Conservation (phyloP, 495 filamentous ascomycete genomes). For the Xylaria sp. region DNA sequence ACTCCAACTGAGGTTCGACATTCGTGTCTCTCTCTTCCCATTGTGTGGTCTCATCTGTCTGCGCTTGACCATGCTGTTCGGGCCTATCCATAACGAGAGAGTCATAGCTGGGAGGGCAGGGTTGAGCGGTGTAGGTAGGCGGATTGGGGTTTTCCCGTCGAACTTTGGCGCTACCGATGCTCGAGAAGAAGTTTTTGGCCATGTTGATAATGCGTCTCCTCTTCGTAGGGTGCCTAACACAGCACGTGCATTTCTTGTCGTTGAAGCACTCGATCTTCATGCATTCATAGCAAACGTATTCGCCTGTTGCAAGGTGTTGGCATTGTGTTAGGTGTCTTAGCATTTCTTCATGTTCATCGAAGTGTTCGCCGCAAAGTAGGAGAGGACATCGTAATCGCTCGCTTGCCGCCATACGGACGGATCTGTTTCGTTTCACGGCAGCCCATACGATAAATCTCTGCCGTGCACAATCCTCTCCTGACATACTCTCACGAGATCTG, state of each 20-base stretch:
- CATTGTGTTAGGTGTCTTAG: conserved; percentile 53
- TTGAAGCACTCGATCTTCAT: conserved; percentile 56
- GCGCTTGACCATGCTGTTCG: conserved; percentile 22
- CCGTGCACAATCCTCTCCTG: conserved; percentile 52
- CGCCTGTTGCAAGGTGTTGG: conserved; percentile 48
- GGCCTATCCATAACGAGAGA: conserved; percentile 40
- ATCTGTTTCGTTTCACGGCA: conserved; percentile 56
- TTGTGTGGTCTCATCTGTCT: conserved; percentile 15
- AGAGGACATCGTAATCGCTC: conserved; percentile 54
- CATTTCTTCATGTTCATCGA: conserved; percentile 54
- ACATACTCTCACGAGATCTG: conserved; percentile 49
- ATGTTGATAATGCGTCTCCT: conserved; percentile 54
- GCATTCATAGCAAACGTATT: conserved; percentile 58
- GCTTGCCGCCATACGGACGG: conserved; percentile 46
- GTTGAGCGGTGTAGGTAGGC: conserved; percentile 33
- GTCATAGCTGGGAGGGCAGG: conserved; percentile 54
- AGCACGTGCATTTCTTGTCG: conserved; percentile 54
- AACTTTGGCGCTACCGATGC: conserved; percentile 50
- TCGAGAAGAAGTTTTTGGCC: conserved; percentile 58
- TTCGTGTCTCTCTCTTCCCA: conserved; percentile 14
- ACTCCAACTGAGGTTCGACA: conserved; percentile 36
- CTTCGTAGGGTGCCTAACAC: conserved; percentile 53
- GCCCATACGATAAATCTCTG: conserved; percentile 59
- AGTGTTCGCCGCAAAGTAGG: conserved; percentile 47
- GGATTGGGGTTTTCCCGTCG: conserved; percentile 23